Evolutionary conservation across 805 yeast genomes (phyloP).

Genomic region (Candida sithepensis): DNA sequence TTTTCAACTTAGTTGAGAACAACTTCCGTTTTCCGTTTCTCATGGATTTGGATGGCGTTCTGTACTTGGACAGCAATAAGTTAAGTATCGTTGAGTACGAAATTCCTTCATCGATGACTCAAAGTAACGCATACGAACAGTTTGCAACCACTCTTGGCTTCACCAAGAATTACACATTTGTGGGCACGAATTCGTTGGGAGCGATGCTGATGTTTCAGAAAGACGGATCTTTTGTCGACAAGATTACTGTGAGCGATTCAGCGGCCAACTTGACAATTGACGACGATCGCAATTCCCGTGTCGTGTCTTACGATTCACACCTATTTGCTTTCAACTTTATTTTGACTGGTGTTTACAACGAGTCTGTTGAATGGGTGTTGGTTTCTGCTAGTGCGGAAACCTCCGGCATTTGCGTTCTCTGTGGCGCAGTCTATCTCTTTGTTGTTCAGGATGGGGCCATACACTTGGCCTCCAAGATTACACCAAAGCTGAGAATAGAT

Average conservation of each 20-base stretch:
- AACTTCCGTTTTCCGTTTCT: not conserved
- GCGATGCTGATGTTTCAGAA: slow-evolving; percentile 35
- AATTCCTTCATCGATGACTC: slow-evolving; percentile 18
- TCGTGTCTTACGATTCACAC: slow-evolving; percentile 20
- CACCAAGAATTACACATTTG: slow-evolving; percentile 25
- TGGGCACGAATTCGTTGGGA: slow-evolving; percentile 38
- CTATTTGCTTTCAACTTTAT: slow-evolving; percentile 28
- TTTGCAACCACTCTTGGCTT: slow-evolving; percentile 37
- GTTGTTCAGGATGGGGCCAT: slow-evolving; percentile 2
- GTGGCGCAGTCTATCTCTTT: slow-evolving; percentile 40
- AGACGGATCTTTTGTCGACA: slow-evolving; percentile 4
- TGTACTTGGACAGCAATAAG: slow-evolving; percentile 5
- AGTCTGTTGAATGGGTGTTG: slow-evolving; percentile 24
- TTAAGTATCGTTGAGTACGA: slow-evolving; percentile 8
- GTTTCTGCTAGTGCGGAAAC: slow-evolving; percentile 30
- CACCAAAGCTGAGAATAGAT: slow-evolving; percentile 5
- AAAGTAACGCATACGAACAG: slow-evolving; percentile 35
- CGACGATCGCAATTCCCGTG: slow-evolving; percentile 4
- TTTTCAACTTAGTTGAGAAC: slow-evolving; percentile 1
- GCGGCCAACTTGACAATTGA: not conserved
- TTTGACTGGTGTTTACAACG: slow-evolving; percentile 17
- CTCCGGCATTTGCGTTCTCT: slow-evolving; percentile 25
- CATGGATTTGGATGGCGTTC: not conserved
- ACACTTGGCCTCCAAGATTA: slow-evolving; percentile 13
- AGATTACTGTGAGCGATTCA: not conserved